phyloP scores from a whole-genome alignment of 495 filamentous ascomycete species.

The Hypoxylon lenormandii region DNA sequence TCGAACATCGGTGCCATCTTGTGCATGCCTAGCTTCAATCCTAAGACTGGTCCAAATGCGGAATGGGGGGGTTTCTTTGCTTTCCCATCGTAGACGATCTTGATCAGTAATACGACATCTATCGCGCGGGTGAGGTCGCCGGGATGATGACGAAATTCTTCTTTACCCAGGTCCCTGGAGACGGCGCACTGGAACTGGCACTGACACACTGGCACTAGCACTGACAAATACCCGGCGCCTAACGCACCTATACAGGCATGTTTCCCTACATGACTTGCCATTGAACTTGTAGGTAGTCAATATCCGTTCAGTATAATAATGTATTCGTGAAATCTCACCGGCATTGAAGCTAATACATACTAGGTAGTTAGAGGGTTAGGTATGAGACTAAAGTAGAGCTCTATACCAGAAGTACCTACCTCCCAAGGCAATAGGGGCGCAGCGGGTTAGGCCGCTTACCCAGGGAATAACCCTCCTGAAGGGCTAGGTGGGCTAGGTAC shows the following conservation, averaged over 20 bases:
- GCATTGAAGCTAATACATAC: too few relatives aligned
- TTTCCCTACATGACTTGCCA: neutral
- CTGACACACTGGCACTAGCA: too few relatives aligned
- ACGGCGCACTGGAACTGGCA: conserved; percentile 31
- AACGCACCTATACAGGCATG: conserved; percentile 4
- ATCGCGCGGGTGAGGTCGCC: conserved; percentile 29
- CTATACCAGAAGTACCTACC: too few relatives aligned
- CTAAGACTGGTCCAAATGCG: conserved; percentile 21
- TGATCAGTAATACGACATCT: conserved; percentile 18
- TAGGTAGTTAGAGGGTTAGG: too few relatives aligned
- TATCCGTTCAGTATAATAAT: too few relatives aligned
- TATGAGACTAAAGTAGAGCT: too few relatives aligned
- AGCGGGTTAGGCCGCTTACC: neutral
- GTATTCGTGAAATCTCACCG: too few relatives aligned
- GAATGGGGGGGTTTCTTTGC: conserved; percentile 16
- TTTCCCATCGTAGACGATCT: conserved; percentile 32
- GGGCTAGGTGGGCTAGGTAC: neutral
- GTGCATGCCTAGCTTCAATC: neutral
- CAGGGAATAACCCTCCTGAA: neutral
- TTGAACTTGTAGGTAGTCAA: neutral
- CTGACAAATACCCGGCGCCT: conserved; percentile 15
- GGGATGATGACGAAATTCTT: conserved; percentile 47
- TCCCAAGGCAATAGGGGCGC: too few relatives aligned
- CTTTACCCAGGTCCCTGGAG: conserved; percentile 38
- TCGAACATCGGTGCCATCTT: too few relatives aligned